Percentiles rank a stretch among this genome's conserved stretches.
phyloP scores from a whole-genome alignment of 805 yeast genomes.

The Metschnikowia reukaufii region DNA sequence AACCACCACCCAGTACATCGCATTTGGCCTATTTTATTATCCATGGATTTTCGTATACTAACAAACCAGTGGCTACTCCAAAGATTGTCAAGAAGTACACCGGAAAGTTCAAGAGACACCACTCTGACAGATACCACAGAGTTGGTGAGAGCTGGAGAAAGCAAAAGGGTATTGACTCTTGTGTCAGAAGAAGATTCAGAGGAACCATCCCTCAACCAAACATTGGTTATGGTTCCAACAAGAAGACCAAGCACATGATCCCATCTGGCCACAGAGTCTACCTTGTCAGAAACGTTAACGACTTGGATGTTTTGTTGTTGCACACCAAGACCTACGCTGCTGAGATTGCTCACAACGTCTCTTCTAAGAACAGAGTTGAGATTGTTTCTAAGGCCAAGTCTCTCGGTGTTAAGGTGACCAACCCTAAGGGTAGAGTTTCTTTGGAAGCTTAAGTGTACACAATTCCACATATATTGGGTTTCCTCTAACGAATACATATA shows the following conservation, averaged over 20 bases:
- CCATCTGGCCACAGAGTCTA: constrained; percentile 99
- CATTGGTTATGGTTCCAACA: constrained; percentile 99
- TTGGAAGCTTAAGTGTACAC: constrained; percentile 79
- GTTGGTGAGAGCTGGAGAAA: constrained; percentile 99
- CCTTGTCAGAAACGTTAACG: constrained; percentile 89
- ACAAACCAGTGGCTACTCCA: constrained; percentile 88
- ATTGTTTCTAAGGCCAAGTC: constrained; percentile 97
- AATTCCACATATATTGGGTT: constrained; percentile 19
- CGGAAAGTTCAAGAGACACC: constrained; percentile 99
- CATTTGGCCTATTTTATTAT: no score
- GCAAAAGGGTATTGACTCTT: constrained; percentile 99
- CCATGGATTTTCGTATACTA: constrained; percentile 20
- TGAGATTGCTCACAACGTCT: constrained; percentile 98
- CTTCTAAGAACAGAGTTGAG: constrained; percentile 97
- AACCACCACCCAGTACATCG: no score
- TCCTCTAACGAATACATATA: constrained; percentile 23
- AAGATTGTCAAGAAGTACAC: constrained; percentile 99
- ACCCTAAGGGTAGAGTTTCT: constrained; percentile 97
- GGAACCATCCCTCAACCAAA: constrained; percentile 99
- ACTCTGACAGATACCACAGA: constrained; percentile 99
- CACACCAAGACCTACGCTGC: constrained; percentile 99
- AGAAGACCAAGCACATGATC: constrained; percentile 91
- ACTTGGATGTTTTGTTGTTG: constrained; percentile 91
- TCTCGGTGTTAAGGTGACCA: constrained; percentile 97
- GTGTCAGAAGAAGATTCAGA: constrained; percentile 99